Percentiles rank a stretch among this genome's conserved stretches.
These are phyloP conservation scores for Pestalotiopsis sp. DNA, from an alignment of 2,329 filamentous ascomycete genomes.

Conservation along the genomic window DNA sequence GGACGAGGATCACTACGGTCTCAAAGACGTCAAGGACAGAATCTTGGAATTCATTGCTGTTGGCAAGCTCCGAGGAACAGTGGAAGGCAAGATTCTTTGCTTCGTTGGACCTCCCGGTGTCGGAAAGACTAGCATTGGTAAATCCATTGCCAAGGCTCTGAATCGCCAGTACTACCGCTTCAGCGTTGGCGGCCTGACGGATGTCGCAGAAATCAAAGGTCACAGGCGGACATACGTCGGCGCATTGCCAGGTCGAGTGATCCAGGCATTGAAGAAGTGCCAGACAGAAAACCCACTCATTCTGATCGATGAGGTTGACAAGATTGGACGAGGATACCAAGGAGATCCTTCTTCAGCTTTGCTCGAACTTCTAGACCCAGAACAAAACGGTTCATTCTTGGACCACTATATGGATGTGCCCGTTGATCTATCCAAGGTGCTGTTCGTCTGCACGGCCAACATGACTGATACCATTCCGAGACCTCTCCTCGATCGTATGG, in stretches of 20 bases:
- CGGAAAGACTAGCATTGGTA: slow-evolving; percentile 98
- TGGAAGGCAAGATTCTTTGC: slow-evolving; percentile 97
- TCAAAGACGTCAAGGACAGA: slow-evolving; percentile 98
- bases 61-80: slow-evolving; percentile 92
- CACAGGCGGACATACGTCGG: slow-evolving; percentile 96
- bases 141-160: slow-evolving; percentile 91
- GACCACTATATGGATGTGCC: slow-evolving; percentile 99
- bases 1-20: slow-evolving; percentile 93
- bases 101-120: slow-evolving; percentile 97
- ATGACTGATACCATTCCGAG: slow-evolving; percentile 98
- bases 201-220: slow-evolving; percentile 98
- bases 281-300: slow-evolving; percentile 98
- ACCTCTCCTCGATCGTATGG: slow-evolving; percentile 94
- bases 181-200: slow-evolving; percentile 93
- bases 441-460: slow-evolving; percentile 98
- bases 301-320: slow-evolving; percentile 96
- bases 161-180: slow-evolving; percentile 98
- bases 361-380: slow-evolving; percentile 90
- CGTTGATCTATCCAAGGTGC: slow-evolving; percentile 93
- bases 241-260: slow-evolving; percentile 91
- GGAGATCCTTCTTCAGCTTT: slow-evolving; percentile 94
- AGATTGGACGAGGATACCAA: slow-evolving; percentile 95
- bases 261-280: slow-evolving; percentile 98
- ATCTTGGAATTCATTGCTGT: slow-evolving; percentile 98
- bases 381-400: slow-evolving; percentile 96